Conservation (phyloP, 1,139 yeast genomes). For the Yamadazyma siamensis region DNA sequence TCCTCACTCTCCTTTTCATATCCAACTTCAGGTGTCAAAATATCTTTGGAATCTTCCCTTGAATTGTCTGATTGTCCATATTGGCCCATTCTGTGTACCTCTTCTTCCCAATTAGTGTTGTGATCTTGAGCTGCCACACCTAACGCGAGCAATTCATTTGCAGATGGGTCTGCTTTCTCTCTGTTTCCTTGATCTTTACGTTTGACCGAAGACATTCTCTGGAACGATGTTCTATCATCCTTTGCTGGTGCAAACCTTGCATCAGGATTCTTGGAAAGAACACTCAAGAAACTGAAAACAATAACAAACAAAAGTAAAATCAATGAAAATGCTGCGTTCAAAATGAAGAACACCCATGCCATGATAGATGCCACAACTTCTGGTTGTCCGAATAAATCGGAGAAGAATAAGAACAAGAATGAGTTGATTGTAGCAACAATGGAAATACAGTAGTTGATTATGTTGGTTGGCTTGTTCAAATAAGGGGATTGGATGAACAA, state of each 20-base stretch:
- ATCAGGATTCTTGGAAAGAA: slow-evolving; percentile 75
- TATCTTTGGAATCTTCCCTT: slow-evolving; percentile 13
- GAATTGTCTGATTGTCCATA: slow-evolving; percentile 28
- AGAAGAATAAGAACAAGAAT: slow-evolving; percentile 69
- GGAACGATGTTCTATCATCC: slow-evolving; percentile 83
- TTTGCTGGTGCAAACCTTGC: slow-evolving; percentile 78
- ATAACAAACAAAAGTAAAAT: slow-evolving; percentile 60
- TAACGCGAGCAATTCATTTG: slow-evolving; percentile 60
- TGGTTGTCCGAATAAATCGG: slow-evolving; percentile 68
- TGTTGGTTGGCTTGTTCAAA: slow-evolving; percentile 69
- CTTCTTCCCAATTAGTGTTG: slow-evolving; percentile 64
- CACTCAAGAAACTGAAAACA: slow-evolving; percentile 51
- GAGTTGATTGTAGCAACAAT: slow-evolving; percentile 67
- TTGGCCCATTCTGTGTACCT: slow-evolving; percentile 45
- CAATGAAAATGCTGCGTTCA: slow-evolving; percentile 75
- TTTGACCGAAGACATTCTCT: slow-evolving; percentile 47
- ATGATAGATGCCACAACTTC: slow-evolving; percentile 66
- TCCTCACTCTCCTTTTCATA: slow-evolving; percentile 15
- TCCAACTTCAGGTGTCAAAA: slow-evolving; percentile 24
- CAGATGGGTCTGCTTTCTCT: slow-evolving; percentile 9
- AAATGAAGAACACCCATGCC: slow-evolving; percentile 77
- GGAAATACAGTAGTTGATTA: slow-evolving; percentile 60
- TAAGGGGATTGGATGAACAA: slow-evolving; percentile 61
- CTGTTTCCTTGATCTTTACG: slow-evolving; percentile 13
- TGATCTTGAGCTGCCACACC: slow-evolving; percentile 75